These are phyloP conservation scores for Rubia tinctorum DNA, from an alignment of 305 asterid species.

Conservation along the genomic window DNA sequence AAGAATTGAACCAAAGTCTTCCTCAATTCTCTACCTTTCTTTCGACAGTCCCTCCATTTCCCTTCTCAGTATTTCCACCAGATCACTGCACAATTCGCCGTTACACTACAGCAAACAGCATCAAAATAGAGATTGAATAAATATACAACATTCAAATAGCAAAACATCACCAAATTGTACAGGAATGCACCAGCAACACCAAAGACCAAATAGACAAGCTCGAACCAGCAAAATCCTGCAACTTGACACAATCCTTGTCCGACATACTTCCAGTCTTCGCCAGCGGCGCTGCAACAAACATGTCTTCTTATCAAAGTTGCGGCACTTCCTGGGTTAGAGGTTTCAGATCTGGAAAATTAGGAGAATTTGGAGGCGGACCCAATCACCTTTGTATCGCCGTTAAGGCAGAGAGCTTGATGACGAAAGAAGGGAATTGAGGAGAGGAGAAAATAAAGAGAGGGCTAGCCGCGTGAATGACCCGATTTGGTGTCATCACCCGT, in stretches of 20 bases:
- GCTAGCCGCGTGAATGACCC: too few species aligned
- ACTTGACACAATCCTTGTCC: constrained; percentile 16
- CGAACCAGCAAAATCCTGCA: constrained; percentile 27
- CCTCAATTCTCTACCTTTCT: constrained; percentile 44
- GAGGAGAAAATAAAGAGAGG: too few species aligned
- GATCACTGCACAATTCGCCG: constrained; percentile 10
- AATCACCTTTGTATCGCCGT: too few species aligned
- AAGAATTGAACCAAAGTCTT: constrained; percentile 40
- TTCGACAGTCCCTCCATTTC: constrained; percentile 46
- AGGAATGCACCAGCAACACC: too few species aligned
- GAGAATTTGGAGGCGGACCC: too few species aligned
- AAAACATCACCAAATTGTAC: not conserved
- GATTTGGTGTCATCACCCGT: too few species aligned
- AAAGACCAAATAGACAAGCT: constrained; percentile 3
- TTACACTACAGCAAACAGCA: not conserved
- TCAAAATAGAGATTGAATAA: not conserved
- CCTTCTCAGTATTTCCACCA: constrained; percentile 39
- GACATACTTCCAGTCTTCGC: constrained; percentile 46
- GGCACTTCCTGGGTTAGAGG: constrained; percentile 27
- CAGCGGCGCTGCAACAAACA: constrained; percentile 46
- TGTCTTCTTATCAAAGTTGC: constrained; percentile 56
- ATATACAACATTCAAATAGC: not conserved
- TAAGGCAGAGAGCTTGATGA: too few species aligned
- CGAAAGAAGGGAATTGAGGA: too few species aligned
- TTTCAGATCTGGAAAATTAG: too few species aligned